Base-by-base conservation (phyloP, 202 grass and related monocot species). In the Schoenoplectus tabernaemontani region DNA sequence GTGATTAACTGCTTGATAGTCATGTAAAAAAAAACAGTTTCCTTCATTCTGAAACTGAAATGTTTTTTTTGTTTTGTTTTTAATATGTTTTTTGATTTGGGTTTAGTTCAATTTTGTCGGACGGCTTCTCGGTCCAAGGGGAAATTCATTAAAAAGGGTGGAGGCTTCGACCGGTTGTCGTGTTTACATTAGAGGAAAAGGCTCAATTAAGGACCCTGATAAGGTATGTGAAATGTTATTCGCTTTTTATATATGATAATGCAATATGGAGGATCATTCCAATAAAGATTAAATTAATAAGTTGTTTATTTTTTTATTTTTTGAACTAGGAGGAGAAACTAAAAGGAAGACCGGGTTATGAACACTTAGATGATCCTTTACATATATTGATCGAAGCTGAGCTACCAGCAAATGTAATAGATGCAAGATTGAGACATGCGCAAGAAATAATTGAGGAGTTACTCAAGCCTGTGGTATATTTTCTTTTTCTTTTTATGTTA, bases 61-160 rank as follows among this genome's bases (percentile, higher is more conserved):
- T n/a, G n/a, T 23, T 57, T 82, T 82, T 34, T 81, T 12, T 83
- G 13, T 48, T 60, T 30, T 53, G 73, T 46, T 86, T 67, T 81
- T 71, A 62, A 62, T 62, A 43, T 82, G 6, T 4, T 41, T 48
- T 81, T 57, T 32, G 0, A 34, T 79, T 8, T 85, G 24, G 5
- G 59, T 82, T 2, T 84, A 96, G 93, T 96, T 96, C 77, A 96
- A 96, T 90, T 96, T 96, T 84, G 91, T 96, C 38, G 93, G 93
- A 17, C 89, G 93, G 50, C 90, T 96, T 90, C 90, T 99, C 54
- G 96, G 96, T 63, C 96, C 96, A 50, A 95, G 96, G 26, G 95
- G 95, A 30, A 99, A 99, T 88, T 99, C 96, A n/a, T 77, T 99
- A 44, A 99, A 99, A 85, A 90, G 96, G 87, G 89, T 99, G 69